These are phyloP conservation scores for Penicillium crystallinum DNA, from an alignment of 495 filamentous ascomycete species.

Conservation along the genomic window DNA sequence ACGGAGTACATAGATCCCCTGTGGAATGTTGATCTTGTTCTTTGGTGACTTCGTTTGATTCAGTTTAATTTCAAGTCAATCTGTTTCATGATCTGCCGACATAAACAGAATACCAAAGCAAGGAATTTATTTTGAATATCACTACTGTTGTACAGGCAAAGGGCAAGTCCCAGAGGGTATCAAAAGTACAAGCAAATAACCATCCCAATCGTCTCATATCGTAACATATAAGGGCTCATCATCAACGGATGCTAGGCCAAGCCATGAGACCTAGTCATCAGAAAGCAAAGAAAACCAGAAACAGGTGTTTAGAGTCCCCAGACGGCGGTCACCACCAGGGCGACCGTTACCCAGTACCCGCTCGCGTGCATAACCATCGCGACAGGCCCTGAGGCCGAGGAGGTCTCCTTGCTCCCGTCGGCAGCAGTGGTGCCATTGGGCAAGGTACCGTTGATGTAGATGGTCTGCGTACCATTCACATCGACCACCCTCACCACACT, in stretches of 20 bases:
- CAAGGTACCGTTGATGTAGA: conserved; percentile 81
- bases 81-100: no score
- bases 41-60: no score
- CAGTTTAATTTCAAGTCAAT: no score
- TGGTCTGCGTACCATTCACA: conserved; percentile 69
- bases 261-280: neutral
- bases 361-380: conserved; percentile 36
- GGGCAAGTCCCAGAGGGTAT: conserved; percentile 7
- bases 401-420: conserved; percentile 25
- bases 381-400: conserved; percentile 26
- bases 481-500: conserved; percentile 55
- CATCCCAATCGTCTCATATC: conserved; percentile 2
- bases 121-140: no score
- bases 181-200: conserved; percentile 1
- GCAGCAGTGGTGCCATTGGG: conserved; percentile 75
- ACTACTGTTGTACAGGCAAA: neutral
- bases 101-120: no score
- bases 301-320: conserved; percentile 28
- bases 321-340: conserved; percentile 46
- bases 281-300: neutral
- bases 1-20: no score
- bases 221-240: conserved; percentile 1
- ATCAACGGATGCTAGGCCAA: neutral
- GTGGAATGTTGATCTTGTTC: conserved; percentile 12
- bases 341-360: conserved; percentile 61